Evolutionary conservation across 352 stramenopile genomes (phyloP), one percentile per base, ranked within the genome.

Genomic region (Phytophthora tentaculata): DNA sequence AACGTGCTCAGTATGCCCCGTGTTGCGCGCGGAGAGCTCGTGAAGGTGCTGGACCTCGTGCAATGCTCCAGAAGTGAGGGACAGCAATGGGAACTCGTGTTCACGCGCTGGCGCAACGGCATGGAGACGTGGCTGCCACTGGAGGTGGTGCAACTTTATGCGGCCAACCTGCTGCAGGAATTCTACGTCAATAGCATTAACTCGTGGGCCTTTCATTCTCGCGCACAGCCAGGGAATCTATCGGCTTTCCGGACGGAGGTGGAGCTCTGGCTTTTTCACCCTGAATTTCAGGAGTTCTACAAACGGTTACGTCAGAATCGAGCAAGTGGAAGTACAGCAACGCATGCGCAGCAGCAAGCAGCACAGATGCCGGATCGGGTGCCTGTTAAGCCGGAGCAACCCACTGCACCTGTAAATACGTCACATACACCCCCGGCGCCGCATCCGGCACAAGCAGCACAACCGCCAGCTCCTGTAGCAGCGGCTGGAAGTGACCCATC

Each of bases 181-280:
- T 91, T 94, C 59, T 94, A 90, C 51, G 83, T 92, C 44, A 90
- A 86, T 55, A 88, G 67, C 24, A 79, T 91, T 64, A 94, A 94
- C 62, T 94, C 85, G 37, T 94, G 85, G 85, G 72, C 58, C 6
- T 85, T 91, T 44, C 71, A 77, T 35, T 56, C 71, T 22, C 83
- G 85, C 29, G 60, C 92, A 24, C 65, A 76, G 26, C 63, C 69
- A 1, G 56, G 71, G 10, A 89, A 73, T 32, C 69, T 89, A 12
- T 45, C 41, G 14, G 43, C 28, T 2, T 86, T 78, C 54, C 73
- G 67, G 29, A 94, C 85, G 1, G 85, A 94, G 52, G 79, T 91
- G 16, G 83, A 94, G 63, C 60, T 92, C 13, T 94, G 85, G 85
- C 77, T 90, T 41, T 83, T 86, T 20, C 85, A 94, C 32, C 39